Percentiles rank a stretch among this genome's conserved stretches.
These are phyloP conservation scores for Bipolaris victoriae DNA, from an alignment of 2,329 filamentous ascomycete species.

Conservation along the genomic window DNA sequence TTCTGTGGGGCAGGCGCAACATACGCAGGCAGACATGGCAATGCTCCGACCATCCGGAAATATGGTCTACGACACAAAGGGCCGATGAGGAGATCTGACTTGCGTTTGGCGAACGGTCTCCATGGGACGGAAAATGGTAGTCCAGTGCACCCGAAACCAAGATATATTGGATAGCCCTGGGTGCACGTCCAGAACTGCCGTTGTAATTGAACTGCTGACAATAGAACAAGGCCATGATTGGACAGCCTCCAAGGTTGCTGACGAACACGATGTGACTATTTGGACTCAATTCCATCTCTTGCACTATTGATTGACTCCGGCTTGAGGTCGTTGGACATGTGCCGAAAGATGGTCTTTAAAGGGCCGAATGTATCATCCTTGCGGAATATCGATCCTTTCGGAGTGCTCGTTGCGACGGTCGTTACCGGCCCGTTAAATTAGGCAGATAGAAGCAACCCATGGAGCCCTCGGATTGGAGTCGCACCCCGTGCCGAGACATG, in stretches of 20 bases:
- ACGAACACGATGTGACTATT: neutral
- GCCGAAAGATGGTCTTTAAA: neutral
- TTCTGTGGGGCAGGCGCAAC: slow-evolving; percentile 3
- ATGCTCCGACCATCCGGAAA: neutral
- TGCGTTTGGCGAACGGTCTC: neutral
- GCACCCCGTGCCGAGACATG: neutral
- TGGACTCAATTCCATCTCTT: neutral
- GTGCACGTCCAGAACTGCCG: too few relatives aligned
- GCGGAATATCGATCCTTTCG: slow-evolving; percentile 1
- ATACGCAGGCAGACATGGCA: slow-evolving; percentile 5
- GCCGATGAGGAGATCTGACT: slow-evolving; percentile 1
- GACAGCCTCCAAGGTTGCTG: neutral
- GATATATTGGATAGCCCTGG: neutral
- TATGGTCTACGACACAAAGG: slow-evolving; percentile 6
- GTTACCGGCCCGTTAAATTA: slow-evolving; percentile 1
- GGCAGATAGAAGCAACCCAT: neutral
- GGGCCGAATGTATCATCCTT: slow-evolving; percentile 11
- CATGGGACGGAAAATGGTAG: neutral
- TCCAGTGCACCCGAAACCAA: neutral
- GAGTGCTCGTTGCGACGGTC: slow-evolving; percentile 1
- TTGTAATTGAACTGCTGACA: neutral
- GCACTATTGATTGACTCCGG: neutral
- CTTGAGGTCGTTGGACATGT: neutral
- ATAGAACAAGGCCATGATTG: neutral
- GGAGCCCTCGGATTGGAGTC: neutral